phyloP scores from a whole-genome alignment of 208 protist genomes.

The Crithidia sp. region DNA sequence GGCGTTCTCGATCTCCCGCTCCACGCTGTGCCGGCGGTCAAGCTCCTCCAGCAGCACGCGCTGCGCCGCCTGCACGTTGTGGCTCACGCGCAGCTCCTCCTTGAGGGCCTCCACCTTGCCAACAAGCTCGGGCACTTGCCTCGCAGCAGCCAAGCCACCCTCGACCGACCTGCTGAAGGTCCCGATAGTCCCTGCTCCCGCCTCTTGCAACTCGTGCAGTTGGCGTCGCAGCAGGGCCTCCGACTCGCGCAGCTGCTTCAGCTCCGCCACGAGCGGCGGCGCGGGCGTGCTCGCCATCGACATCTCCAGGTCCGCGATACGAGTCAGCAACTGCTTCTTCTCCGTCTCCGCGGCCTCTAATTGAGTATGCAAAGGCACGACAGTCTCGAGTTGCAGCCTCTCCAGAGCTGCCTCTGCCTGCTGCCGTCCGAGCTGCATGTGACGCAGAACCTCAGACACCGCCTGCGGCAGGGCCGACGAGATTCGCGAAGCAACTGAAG shows the following conservation, averaged over 20 bases:
- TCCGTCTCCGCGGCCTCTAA: slow-evolving; percentile 62
- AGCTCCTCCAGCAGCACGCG: slow-evolving; percentile 30
- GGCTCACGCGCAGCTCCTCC: slow-evolving; percentile 27
- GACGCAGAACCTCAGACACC: slow-evolving; percentile 29
- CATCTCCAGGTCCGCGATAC: slow-evolving; percentile 49
- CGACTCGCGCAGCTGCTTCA: slow-evolving; percentile 58
- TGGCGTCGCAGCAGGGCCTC: slow-evolving; percentile 60
- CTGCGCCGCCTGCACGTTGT: slow-evolving; percentile 29
- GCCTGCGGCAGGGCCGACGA: slow-evolving; percentile 13
- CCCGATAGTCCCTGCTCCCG: slow-evolving; percentile 26
- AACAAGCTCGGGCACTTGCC: slow-evolving; percentile 29
- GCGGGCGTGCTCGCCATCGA: slow-evolving; percentile 35
- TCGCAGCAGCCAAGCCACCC: slow-evolving; percentile 28
- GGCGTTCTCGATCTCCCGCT: slow-evolving; percentile 28
- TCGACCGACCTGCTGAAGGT: slow-evolving; percentile 34
- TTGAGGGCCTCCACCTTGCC: slow-evolving; percentile 36
- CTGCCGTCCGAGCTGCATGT: slow-evolving; percentile 51
- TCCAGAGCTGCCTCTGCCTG: slow-evolving; percentile 34
- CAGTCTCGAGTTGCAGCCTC: slow-evolving; percentile 38
- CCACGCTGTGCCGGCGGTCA: slow-evolving; percentile 24
- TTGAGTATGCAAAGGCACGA: slow-evolving; percentile 47
- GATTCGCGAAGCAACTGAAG: neutral
- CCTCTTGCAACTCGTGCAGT: slow-evolving; percentile 37
- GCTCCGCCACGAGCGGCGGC: slow-evolving; percentile 58
- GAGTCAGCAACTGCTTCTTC: slow-evolving; percentile 34